Evolutionary conservation across 352 stramenopile genomes (phyloP).

Genomic region (Phytophthora sansomeana): DNA sequence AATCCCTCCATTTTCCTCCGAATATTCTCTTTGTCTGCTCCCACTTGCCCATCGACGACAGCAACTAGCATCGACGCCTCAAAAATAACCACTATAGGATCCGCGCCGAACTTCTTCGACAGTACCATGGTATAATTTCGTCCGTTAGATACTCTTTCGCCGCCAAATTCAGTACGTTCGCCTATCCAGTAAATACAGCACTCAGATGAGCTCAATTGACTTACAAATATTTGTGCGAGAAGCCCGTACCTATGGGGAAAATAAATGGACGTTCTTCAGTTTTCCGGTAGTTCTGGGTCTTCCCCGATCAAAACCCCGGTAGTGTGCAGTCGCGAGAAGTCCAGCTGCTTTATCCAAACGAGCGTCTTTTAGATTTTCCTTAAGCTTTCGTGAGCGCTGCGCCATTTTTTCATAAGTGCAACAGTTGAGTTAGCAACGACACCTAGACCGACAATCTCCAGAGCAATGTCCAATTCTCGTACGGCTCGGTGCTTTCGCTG

Average conservation of each 20-base stretch:
- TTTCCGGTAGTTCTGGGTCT: conserved; percentile 3
- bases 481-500: background rate
- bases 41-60: background rate
- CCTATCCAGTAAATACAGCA: background rate
- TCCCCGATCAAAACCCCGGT: background rate
- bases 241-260: conserved; percentile 3
- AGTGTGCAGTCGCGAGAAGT: background rate
- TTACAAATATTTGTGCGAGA: no score
- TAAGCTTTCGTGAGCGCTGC: background rate
- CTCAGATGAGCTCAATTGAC: background rate
- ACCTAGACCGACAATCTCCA: conserved; percentile 7
- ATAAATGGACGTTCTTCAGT: background rate
- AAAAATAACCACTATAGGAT: conserved; percentile 1
- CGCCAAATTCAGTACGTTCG: background rate
- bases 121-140: background rate
- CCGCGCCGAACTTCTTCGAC: background rate
- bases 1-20: background rate
- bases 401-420: conserved; percentile 8
- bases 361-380: conserved; percentile 5
- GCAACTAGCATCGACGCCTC: background rate
- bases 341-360: background rate
- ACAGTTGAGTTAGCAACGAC: conserved; percentile 6
- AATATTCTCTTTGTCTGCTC: background rate
- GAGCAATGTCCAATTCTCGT: background rate
- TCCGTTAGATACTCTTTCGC: conserved; percentile 1